Evolutionary conservation across 2,329 filamentous ascomycete species (phyloP), one percentile per base, ranked within the genome.

Genomic region (Zymoseptoria brevis): DNA sequence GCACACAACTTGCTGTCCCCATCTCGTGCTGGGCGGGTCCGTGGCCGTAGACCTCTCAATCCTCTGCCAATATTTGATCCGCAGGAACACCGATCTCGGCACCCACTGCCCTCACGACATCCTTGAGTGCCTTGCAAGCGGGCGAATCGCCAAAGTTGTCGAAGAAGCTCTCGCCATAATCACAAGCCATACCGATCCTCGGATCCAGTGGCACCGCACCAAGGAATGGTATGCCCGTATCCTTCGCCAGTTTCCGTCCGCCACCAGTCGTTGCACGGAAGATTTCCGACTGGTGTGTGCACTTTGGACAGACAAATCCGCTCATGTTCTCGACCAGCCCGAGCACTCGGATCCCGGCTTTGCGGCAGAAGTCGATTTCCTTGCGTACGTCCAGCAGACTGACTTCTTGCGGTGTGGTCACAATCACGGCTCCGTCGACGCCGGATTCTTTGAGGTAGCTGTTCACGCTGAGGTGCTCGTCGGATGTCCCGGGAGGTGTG

Each of bases 261-360:
- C 95, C 94, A 8, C 94, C 94, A 0, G 94, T 99, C 8, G 89
- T 95, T 9, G 94, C 86, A 67, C 85, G 83, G 78, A 99, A 99
- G 54, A 99, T 96, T 73, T 96, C 85, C 68, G 80, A 83, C 68
- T 84, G 80, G 57, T 91, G 86, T 57, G 85, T 89, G 75, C 94
- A 99, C 58, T 89, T 93, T 8, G 92, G 92, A 71, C 94, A 99
- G 56, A 99, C 92, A 68, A 97, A 99, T 3, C 91, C 90, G 60
- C 87, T 90, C 94, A 99, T 99, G 72, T 99, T 99, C 79, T 99
- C 94, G 16, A 96, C 94, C 49, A 99, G 79, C 0, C 94, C 94
- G 3, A 99, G 75, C 6, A 99, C 84, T 53, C 81, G 83, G 66
- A 99, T 97, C 3, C 89, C 90, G 0, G 94, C 94, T 76, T 99